Conservation (phyloP, 139 green algal species). For the Asterochloris erici region DNA sequence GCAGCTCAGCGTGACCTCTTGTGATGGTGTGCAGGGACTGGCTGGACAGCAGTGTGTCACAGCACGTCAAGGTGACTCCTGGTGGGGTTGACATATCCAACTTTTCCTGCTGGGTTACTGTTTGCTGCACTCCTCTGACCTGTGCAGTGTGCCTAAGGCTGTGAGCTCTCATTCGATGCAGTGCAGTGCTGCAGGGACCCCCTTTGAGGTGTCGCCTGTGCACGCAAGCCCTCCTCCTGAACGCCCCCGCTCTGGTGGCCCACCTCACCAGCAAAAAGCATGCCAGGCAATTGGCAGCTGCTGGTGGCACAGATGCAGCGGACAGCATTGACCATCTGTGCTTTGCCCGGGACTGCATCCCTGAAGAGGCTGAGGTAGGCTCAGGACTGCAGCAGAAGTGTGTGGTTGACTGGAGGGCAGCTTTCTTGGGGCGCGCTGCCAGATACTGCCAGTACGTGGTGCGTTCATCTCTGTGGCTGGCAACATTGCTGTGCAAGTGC, state of each 20-base stretch:
- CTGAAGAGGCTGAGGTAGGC: no score
- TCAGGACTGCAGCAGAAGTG: no score
- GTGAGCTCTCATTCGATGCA: no score
- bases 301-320: background rate
- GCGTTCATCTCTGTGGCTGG: no score
- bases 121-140: background rate
- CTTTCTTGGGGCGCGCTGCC: no score
- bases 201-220: constrained; percentile 37
- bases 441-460: no score
- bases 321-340: no score
- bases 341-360: no score
- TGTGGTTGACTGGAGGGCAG: no score
- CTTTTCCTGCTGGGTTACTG: background rate
- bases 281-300: constrained; percentile 4
- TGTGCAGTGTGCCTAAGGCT: no score
- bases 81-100: background rate
- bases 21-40: background rate
- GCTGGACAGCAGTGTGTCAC: background rate
- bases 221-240: constrained; percentile 31
- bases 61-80: constrained; percentile 5
- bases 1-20: background rate
- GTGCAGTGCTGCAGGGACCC: background rate
- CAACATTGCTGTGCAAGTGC: no score
- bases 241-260: constrained; percentile 18
- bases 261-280: constrained; percentile 26